phyloP scores from a whole-genome alignment of 2,329 filamentous ascomycete species.

The Sporothrix protearum region DNA sequence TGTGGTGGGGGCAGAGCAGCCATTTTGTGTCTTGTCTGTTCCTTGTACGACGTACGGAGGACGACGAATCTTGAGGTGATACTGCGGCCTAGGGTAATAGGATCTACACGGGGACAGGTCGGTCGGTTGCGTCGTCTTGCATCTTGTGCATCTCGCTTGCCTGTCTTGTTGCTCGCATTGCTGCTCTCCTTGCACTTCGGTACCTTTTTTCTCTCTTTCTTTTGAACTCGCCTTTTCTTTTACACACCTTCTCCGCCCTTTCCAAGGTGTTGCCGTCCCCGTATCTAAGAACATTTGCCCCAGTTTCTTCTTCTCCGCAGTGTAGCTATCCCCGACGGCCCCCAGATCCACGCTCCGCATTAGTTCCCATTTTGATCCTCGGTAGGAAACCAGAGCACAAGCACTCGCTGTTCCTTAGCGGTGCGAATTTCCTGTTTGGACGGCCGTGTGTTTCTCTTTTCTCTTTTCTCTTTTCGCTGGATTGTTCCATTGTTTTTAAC shows the following conservation, averaged over 20 bases:
- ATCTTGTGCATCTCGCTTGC: neutral
- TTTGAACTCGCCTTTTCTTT: no score
- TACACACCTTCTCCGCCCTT: neutral
- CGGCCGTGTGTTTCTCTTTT: neutral
- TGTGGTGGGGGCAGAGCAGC: neutral
- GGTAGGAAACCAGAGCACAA: slow-evolving; percentile 13
- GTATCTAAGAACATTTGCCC: neutral
- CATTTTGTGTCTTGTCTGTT: neutral
- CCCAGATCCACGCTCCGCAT: neutral
- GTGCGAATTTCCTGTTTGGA: neutral
- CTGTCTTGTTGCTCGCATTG: neutral
- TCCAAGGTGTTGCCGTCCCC: neutral
- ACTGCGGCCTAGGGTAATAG: neutral
- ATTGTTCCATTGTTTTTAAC: no score
- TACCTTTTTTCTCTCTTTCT: no score
- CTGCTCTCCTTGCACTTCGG: neutral
- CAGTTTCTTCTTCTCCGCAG: neutral
- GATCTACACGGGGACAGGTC: neutral
- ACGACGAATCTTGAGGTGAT: neutral
- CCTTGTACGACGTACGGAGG: no score
- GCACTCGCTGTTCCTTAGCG: slow-evolving; percentile 8
- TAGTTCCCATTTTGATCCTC: slow-evolving; percentile 23
- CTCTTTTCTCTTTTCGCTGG: neutral
- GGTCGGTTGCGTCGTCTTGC: neutral
- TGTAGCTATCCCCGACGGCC: no score